Evolutionary conservation across 2,329 filamentous ascomycete genomes (phyloP).

Genomic region (Endoconidiophora laricicola): DNA sequence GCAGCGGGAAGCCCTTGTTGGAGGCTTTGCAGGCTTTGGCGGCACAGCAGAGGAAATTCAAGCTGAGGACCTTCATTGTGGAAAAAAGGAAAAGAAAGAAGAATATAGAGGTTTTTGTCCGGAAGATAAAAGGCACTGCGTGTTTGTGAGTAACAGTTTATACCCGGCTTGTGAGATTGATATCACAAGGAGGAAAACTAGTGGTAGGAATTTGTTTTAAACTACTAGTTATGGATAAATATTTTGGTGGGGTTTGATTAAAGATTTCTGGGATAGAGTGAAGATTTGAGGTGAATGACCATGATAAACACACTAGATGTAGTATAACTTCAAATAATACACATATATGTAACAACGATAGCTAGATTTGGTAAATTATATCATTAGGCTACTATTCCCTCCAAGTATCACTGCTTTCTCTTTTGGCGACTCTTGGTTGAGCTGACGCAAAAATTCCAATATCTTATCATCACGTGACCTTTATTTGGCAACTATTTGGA

Average conservation of each 20-base stretch:
- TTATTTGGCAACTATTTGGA: too few species aligned
- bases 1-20: conserved; percentile 67
- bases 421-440: not conserved
- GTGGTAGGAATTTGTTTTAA: too few species aligned
- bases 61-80: conserved; percentile 80
- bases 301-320: too few species aligned
- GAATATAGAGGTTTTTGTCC: not conserved
- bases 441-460: conserved; percentile 5
- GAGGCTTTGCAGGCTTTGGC: conserved; percentile 85
- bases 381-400: too few species aligned
- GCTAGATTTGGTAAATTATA: too few species aligned
- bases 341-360: too few species aligned
- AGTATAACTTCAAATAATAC: too few species aligned
- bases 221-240: not conserved
- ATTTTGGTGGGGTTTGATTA: too few species aligned
- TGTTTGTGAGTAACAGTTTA: not conserved
- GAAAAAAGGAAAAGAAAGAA: not conserved
- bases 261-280: not conserved
- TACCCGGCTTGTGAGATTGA: not conserved
- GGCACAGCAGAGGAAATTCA: conserved; percentile 93
- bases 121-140: not conserved
- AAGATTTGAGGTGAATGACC: too few species aligned
- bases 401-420: too few species aligned
- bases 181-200: too few species aligned
- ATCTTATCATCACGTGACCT: conserved; percentile 11